Evolutionary conservation across 164 flowering plant genomes (phyloP), one percentile per base, ranked within the genome.

Genomic region (Taxillus chinensis): DNA sequence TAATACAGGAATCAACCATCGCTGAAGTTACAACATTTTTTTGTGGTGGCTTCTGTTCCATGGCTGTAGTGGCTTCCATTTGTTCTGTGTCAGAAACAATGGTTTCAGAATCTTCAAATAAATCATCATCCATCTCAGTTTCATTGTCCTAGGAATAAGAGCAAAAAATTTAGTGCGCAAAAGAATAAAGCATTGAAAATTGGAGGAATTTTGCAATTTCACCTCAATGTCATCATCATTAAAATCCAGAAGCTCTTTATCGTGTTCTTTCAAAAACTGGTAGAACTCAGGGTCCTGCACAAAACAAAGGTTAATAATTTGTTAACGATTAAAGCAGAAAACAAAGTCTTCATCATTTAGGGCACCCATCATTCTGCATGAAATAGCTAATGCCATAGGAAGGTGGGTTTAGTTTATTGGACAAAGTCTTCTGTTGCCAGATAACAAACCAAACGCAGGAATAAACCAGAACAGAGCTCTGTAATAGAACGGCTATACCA

Each of bases 211-310:
- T 37, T 53, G 42, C 6, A 59, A 8, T 79, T 87, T 79, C 64
- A 87, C 98, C 66, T 83, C 83, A 62, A 70, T 45, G 58, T 69
- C 96, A 49, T 84, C 90, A 51, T 81, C 92, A 57, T 75, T 64
- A 62, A 95, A 93, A 0, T 85, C 82, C 3, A 93, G 78, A 70
- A 93, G 92, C 79, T 89, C 95, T 72, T 83, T 74, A 64, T 85
- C 96, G 61, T 84, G 80, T 55, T 87, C 88, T 77, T 85, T 74
- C 89, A 90, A 77, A 62, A 77, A 93, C 65, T 85, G 46, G 61
- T 76, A 89, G 68, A 90, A 93, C 62, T 93, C 97, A 5, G 95
- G 96, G 58, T 90, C 92, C 97, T 93, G 86, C 57, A 68, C 9
- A 73, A 54, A 69, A 62, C 7, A 59, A 42, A 10, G 4, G 4